Conservation (phyloP, 2,329 filamentous ascomycete genomes). For the Aspergillus brasiliensis region DNA sequence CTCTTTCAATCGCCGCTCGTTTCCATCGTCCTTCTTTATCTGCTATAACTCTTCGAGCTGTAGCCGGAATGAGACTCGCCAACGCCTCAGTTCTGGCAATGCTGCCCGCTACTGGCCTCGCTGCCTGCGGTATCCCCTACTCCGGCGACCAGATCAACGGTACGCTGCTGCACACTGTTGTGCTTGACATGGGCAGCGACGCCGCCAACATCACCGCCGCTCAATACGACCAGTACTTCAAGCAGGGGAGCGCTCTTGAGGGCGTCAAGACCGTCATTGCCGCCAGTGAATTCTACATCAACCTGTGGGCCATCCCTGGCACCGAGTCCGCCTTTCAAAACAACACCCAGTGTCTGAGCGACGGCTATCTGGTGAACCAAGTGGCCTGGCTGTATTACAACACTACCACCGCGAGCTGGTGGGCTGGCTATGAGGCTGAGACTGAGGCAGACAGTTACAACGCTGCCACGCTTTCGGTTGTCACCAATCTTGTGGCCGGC, state of each 20-base stretch:
- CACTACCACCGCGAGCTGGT: not conserved
- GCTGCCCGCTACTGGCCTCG: constrained; percentile 1
- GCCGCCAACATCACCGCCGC: constrained; percentile 1
- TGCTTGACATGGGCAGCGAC: constrained; percentile 1
- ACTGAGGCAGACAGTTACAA: constrained; percentile 1
- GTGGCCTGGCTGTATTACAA: constrained; percentile 3
- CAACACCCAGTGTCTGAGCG: not conserved
- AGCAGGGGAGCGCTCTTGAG: constrained; percentile 1
- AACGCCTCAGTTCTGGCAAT: not conserved
- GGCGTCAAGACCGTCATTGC: not conserved
- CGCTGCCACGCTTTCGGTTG: not conserved
- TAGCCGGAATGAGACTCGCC: not conserved
- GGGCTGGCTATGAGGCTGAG: constrained; percentile 1
- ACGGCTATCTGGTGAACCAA: constrained; percentile 1
- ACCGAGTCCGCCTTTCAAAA: constrained; percentile 1
- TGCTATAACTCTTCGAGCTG: not conserved
- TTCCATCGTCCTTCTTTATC: not conserved
- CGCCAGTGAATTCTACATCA: not conserved
- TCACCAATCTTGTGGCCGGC: not conserved
- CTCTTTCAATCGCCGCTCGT: not conserved
- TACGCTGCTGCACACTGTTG: not conserved
- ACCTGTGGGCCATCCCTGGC: constrained; percentile 2
- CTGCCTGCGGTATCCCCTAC: not conserved
- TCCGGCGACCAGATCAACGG: not conserved
- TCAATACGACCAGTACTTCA: constrained; percentile 1